These are phyloP conservation scores for Diplodia seriata DNA, from an alignment of 2,329 filamentous ascomycete species.

Conservation along the genomic window DNA sequence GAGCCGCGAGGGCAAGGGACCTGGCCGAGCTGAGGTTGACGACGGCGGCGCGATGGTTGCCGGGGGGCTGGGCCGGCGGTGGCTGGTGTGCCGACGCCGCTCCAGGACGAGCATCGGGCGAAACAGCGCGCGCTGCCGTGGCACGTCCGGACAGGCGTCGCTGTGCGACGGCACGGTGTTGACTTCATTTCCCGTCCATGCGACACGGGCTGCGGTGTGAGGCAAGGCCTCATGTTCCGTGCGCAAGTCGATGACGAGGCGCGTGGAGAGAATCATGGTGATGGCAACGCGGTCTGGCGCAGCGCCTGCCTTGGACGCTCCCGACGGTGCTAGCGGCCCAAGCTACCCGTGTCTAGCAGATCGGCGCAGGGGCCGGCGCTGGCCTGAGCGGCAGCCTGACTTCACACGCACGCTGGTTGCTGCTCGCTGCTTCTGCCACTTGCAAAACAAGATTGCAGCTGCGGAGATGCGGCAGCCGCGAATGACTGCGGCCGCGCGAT, in stretches of 20 bases:
- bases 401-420: constrained; percentile 16
- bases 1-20: constrained; percentile 17
- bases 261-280: neutral
- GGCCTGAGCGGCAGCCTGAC: constrained; percentile 22
- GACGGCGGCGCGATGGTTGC: constrained; percentile 1
- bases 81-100: constrained; percentile 27
- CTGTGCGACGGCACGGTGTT: constrained; percentile 15
- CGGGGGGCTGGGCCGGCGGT: constrained; percentile 25
- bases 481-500: constrained; percentile 27
- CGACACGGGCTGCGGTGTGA: constrained; percentile 12
- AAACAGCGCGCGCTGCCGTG: constrained; percentile 13
- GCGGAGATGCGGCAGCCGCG: constrained; percentile 3
- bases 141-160: neutral
- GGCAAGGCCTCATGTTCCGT: neutral
- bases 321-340: constrained; percentile 29
- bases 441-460: constrained; percentile 30
- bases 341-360: constrained; percentile 16
- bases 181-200: constrained; percentile 16
- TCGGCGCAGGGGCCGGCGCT: constrained; percentile 28
- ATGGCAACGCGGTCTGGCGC: constrained; percentile 4
- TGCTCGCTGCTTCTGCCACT: constrained; percentile 17
- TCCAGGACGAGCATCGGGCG: constrained; percentile 12
- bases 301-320: constrained; percentile 25
- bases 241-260: constrained; percentile 15
- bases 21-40: constrained; percentile 28